A percentile compares a stretch with the other conserved stretches of the same genome.
These are phyloP conservation scores for Oryza nivara DNA, from an alignment of 176 grass and related monocot species.

Conservation along the genomic window DNA sequence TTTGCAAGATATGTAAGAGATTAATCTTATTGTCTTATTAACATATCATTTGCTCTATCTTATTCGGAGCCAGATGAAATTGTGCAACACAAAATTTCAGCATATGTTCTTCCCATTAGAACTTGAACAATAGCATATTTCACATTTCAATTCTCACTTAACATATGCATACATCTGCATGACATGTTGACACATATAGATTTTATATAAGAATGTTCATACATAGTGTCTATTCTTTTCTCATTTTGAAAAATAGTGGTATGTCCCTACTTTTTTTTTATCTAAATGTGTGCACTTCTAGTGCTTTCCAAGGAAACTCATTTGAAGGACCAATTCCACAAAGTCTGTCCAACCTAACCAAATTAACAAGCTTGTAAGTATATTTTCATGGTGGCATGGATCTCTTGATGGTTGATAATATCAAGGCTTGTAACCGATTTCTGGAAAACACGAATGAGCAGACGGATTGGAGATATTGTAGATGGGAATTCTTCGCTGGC, in stretches of 20 bases:
- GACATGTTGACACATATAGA: too few relatives aligned
- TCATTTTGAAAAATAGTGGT: too few relatives aligned
- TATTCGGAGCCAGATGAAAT: background rate
- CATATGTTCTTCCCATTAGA: background rate
- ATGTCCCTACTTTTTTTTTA: too few relatives aligned
- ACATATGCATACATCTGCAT: too few relatives aligned
- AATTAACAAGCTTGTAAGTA: background rate
- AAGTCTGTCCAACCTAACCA: background rate
- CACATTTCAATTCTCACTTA: too few relatives aligned
- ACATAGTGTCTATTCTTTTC: too few relatives aligned
- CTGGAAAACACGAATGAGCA: background rate
- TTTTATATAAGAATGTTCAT: too few relatives aligned
- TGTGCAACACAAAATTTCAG: background rate
- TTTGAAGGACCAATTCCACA: slow-evolving; percentile 43
- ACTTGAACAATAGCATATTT: background rate
- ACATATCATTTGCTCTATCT: too few relatives aligned
- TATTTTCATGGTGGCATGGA: background rate
- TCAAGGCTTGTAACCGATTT: background rate
- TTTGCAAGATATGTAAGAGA: slow-evolving; percentile 35
- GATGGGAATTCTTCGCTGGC: slow-evolving; percentile 46
- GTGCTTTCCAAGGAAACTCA: slow-evolving; percentile 61
- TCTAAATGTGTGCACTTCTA: background rate
- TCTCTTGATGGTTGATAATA: background rate
- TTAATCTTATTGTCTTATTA: background rate
- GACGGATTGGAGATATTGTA: slow-evolving; percentile 53